Evolutionary conservation across 306 rosid species (phyloP).

Genomic region (Cicer pinnatifidum): DNA sequence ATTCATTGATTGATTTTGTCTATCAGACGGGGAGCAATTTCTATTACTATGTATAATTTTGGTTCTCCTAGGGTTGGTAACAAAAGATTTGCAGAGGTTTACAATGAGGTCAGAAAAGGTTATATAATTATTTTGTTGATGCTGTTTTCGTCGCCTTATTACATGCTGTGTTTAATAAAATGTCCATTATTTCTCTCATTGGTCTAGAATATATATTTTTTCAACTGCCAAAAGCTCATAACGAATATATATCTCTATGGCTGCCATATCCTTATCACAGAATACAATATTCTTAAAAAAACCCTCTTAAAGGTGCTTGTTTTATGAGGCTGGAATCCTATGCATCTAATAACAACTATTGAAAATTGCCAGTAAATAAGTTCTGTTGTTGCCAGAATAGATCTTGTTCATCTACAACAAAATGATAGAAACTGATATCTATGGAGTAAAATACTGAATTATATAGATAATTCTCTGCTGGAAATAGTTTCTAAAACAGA

Average conservation of each 20-base stretch:
- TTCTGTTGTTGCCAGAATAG: no score
- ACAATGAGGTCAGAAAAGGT: slow-evolving; percentile 72
- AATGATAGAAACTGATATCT: neutral
- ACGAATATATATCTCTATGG: no score
- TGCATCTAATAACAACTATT: no score
- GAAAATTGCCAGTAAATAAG: no score
- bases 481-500: neutral
- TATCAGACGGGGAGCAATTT: slow-evolving; percentile 68
- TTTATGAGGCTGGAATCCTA: no score
- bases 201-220: neutral
- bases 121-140: slow-evolving; percentile 25
- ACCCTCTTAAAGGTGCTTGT: no score
- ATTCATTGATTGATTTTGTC: slow-evolving; percentile 29
- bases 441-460: neutral
- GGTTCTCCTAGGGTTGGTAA: slow-evolving; percentile 99
- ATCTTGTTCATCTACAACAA: no score
- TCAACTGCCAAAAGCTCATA: no score
- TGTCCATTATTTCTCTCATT: slow-evolving; percentile 29
- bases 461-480: neutral
- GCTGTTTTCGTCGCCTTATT: slow-evolving; percentile 27
- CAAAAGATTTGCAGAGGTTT: slow-evolving; percentile 83
- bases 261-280: no score
- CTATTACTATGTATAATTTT: slow-evolving; percentile 88
- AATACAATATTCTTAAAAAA: no score
- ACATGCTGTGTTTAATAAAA: slow-evolving; percentile 30